Evolutionary conservation across 495 filamentous ascomycete genomes (phyloP).

Genomic region (Trichoderma erinaceum): DNA sequence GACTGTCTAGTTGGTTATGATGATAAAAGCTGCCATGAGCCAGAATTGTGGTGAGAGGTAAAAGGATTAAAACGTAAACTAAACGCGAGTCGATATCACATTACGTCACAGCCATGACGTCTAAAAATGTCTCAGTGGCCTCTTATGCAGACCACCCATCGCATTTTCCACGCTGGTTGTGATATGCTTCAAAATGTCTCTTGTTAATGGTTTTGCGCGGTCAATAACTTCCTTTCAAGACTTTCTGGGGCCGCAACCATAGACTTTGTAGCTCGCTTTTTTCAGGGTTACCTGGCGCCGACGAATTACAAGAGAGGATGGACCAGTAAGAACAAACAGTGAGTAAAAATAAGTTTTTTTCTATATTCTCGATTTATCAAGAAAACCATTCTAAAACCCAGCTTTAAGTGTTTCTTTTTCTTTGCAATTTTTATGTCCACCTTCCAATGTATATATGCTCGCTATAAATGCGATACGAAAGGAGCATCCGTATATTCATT

Average conservation of each 20-base stretch:
- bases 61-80: neutral
- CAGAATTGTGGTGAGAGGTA: neutral
- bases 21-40: neutral
- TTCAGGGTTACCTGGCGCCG: neutral
- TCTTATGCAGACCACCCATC: neutral
- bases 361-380: too few relatives aligned
- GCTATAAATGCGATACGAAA: too few relatives aligned
- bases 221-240: neutral
- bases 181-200: neutral
- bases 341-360: too few relatives aligned
- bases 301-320: too few relatives aligned
- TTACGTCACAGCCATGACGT: constrained; percentile 1
- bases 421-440: too few relatives aligned
- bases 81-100: neutral
- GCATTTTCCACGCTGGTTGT: neutral
- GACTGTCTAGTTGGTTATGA: neutral
- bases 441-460: too few relatives aligned
- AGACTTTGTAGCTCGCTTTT: neutral
- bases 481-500: too few relatives aligned
- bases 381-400: too few relatives aligned
- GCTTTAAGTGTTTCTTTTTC: too few relatives aligned
- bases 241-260: too few relatives aligned
- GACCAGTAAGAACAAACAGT: neutral
- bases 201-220: neutral
- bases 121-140: neutral